A percentile compares a stretch with the other conserved stretches of the same genome.
Conservation (phyloP, 306 rosid genomes). For the Erythrophleum fordii region DNA sequence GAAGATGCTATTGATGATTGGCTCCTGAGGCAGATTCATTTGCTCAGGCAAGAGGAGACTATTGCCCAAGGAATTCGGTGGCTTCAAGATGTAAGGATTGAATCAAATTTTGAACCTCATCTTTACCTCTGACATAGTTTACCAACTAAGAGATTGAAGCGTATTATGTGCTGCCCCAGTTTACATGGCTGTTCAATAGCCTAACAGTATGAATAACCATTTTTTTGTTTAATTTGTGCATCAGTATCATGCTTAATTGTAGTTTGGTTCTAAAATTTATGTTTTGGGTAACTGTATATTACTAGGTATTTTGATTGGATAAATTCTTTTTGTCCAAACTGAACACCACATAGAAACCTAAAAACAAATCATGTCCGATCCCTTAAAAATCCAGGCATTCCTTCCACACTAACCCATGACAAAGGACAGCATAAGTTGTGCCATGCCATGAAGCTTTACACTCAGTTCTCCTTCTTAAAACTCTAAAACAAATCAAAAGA, state of each 20-base stretch:
- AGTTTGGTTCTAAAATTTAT: background rate
- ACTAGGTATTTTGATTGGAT: background rate
- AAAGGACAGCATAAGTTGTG: background rate
- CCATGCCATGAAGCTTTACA: background rate
- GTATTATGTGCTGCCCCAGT: background rate
- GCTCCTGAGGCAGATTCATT: constrained; percentile 83
- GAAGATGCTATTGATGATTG: constrained; percentile 98
- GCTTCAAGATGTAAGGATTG: constrained; percentile 89
- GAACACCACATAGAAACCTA: background rate
- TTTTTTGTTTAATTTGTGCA: background rate
- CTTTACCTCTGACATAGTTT: constrained; percentile 10
- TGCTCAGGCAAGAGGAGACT: constrained; percentile 83
- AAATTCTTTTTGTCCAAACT: background rate
- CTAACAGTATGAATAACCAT: background rate
- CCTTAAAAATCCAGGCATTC: background rate
- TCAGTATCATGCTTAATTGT: background rate
- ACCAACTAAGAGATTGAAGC: constrained; percentile 18
- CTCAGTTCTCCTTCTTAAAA: background rate
- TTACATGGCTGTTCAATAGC: background rate
- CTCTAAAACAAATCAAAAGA: background rate
- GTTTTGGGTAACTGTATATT: background rate
- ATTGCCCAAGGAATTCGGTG: constrained; percentile 90
- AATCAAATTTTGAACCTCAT: constrained; percentile 16
- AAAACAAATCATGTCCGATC: constrained; percentile 13
- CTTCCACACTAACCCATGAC: background rate